Base-by-base conservation (phyloP, 148 eudicot genomes). In the Hydrangea macrophylla region DNA sequence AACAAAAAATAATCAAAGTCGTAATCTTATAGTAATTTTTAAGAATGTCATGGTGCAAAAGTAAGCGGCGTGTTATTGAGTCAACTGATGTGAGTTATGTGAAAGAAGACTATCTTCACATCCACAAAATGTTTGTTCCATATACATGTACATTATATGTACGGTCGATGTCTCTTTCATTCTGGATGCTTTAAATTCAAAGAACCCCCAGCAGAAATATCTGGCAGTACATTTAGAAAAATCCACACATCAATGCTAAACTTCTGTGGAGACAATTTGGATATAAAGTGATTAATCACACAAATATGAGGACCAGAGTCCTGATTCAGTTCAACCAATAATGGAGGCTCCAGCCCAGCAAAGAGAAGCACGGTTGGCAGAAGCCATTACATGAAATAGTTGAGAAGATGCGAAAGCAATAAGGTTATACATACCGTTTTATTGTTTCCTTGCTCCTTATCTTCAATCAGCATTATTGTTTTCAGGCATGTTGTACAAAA, bases 401-500 rank as follows among this genome's bases (percentile, higher is more conserved):
- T 59, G 39, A 53, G 9, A 69, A 5, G 9, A 62, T 9, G 39
- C 31, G 25, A n/a, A n/a, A 44, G 55, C 50, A 44, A 48, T 48
- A 53, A 18, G 22, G 39, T 61, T 55, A 60, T 64, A 60, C 91
- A 69, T 92, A 92, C 98, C 92, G 67, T 71, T 58, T 83, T 92
- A 78, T 76, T 82, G 71, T 70, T 82, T 60, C 72, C 92, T 77
- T 76, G 88, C 17, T 78, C 84, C 33, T 77, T 79, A 60, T 88
- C 84, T 69, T 93, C 98, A 58, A 93, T 83, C 75, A 90, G 72
- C 94, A 82, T 81, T 45, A 93, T 79, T 37, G 84, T 88, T 68
- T 73, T 74, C 92, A 90, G 85, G 85, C 98, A 93, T 13, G 83
- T 75, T 58, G 73, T 78, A 73, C 98, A 93, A 66, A 93, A 90